Evolutionary conservation across 192 early-diverging fungal genomes (phyloP).

Genomic region (Podila minutissima): DNA sequence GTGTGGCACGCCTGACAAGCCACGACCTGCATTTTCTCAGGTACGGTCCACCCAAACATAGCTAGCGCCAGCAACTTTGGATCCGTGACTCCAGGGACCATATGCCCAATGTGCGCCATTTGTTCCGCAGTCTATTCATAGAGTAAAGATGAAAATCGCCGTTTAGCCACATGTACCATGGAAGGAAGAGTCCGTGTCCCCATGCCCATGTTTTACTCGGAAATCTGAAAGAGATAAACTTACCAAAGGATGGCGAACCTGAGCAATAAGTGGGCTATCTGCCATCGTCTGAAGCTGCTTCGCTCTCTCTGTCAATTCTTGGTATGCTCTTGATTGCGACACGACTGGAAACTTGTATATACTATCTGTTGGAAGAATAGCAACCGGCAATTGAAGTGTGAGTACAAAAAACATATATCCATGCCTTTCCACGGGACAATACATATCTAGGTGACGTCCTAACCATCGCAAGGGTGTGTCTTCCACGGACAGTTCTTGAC

Average conservation of each 20-base stretch:
- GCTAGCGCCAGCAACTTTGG: slow-evolving; percentile 20
- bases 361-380: slow-evolving; percentile 9
- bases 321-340: slow-evolving; percentile 18
- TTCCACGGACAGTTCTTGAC: slow-evolving; percentile 32
- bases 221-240: not conserved
- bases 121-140: slow-evolving; percentile 13
- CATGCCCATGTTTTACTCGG: no score
- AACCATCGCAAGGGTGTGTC: slow-evolving; percentile 42
- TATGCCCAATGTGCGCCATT: not conserved
- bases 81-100: not conserved
- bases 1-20: slow-evolving; percentile 35
- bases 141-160: not conserved
- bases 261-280: slow-evolving; percentile 3
- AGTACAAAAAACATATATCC: not conserved
- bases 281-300: slow-evolving; percentile 3
- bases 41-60: slow-evolving; percentile 26
- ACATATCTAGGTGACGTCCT: not conserved
- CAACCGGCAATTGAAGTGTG: not conserved
- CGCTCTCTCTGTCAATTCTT: slow-evolving; percentile 23
- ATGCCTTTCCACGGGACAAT: not conserved
- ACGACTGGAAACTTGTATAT: slow-evolving; percentile 44
- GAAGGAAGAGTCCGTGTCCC: no score
- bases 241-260: slow-evolving; percentile 36
- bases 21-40: slow-evolving; percentile 4
- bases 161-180: no score